These are phyloP conservation scores for Trametes maxima DNA, from an alignment of 768 basidiomycete genomes.

Conservation along the genomic window DNA sequence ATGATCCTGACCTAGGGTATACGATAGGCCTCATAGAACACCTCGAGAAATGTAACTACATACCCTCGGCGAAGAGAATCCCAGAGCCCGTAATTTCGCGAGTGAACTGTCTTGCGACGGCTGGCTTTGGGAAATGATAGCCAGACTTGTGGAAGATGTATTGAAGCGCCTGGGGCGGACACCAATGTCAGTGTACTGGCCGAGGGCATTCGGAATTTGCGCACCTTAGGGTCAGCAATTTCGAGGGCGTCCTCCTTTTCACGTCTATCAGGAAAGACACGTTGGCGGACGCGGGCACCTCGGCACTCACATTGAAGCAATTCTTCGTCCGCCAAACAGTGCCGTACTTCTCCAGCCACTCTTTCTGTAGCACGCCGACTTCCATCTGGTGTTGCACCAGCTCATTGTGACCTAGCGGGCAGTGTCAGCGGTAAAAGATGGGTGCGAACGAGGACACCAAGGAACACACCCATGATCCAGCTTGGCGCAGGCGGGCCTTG, in stretches of 20 bases:
- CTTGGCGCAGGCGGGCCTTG: slow-evolving; percentile 24
- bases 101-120: slow-evolving; percentile 16
- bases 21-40: not conserved
- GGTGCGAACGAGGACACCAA: not conserved
- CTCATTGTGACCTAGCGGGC: not conserved
- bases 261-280: not conserved
- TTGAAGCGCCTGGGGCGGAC: slow-evolving; percentile 28
- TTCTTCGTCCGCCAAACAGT: slow-evolving; percentile 22
- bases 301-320: slow-evolving; percentile 24
- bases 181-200: not conserved
- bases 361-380: slow-evolving; percentile 26
- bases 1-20: slow-evolving; percentile 22
- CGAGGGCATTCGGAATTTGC: not conserved
- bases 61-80: slow-evolving; percentile 24
- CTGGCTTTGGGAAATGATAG: slow-evolving; percentile 34
- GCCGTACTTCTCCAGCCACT: slow-evolving; percentile 27
- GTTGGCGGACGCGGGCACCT: not conserved
- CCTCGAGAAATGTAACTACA: not conserved
- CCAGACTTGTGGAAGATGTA: slow-evolving; percentile 33
- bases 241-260: slow-evolving; percentile 16
- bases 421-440: not conserved
- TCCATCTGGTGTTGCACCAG: slow-evolving; percentile 5
- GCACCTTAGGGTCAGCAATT: slow-evolving; percentile 20
- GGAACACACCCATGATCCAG: slow-evolving; percentile 21
- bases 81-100: slow-evolving; percentile 25